phyloP scores from a whole-genome alignment of 2,329 filamentous ascomycete genomes.

The Cadophora gregata region DNA sequence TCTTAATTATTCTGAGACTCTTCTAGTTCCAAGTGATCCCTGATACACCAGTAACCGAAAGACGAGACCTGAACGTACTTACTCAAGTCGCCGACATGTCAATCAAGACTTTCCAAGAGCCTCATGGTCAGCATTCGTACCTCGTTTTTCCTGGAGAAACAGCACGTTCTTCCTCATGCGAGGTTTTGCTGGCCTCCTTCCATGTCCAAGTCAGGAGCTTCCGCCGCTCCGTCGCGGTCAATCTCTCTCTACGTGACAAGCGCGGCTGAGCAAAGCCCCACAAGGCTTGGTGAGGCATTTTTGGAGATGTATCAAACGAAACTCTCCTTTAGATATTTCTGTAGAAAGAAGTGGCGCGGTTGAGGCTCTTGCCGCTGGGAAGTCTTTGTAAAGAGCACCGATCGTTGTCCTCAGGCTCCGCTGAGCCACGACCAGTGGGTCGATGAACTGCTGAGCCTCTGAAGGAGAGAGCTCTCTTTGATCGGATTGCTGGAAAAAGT shows the following conservation, averaged over 20 bases:
- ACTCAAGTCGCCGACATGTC: no score
- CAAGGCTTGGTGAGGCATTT: neutral
- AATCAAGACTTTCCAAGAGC: neutral
- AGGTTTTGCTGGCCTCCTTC: neutral
- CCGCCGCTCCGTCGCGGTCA: neutral
- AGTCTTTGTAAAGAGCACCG: neutral
- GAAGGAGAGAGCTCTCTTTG: neutral
- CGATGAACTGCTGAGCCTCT: neutral
- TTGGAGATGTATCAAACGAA: neutral
- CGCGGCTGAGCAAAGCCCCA: neutral
- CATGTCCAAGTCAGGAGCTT: neutral
- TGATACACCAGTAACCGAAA: no score
- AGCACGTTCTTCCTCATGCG: neutral
- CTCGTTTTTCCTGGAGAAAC: neutral
- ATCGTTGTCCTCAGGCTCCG: neutral
- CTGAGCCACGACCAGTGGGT: neutral
- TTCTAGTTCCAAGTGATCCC: no score
- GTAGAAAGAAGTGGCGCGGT: neutral
- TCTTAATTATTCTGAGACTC: no score
- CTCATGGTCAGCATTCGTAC: neutral
- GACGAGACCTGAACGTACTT: no score
- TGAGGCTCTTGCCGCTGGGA: neutral
- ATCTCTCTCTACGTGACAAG: neutral
- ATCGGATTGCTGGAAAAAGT: neutral
- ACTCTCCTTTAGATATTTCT: neutral